Base-by-base conservation (phyloP, 129 eudicot genomes). In the Helichrysum umbraculigerum region DNA sequence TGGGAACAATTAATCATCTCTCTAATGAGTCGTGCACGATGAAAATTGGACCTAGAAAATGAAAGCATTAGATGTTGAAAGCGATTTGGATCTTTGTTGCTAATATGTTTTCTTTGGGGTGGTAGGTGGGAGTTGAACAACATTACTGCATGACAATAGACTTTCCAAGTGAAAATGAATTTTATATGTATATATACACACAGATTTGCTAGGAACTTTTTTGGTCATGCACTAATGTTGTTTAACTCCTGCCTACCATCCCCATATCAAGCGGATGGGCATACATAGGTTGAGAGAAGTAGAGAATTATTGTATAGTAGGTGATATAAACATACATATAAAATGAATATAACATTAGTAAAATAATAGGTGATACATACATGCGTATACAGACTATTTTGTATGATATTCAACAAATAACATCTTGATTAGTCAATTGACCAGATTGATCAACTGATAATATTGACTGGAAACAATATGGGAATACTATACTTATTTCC, bases 71-170 rank as follows among this genome's bases (percentile, higher is more conserved):
- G 52, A 30, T 72, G 19, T 19, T 20, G 65, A 54, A 71, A 15
- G 30, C 20, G 20, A 56, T 32, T 57, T 57, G 42, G 42, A 64
- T 32, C 42, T 32, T 12, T n/a, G 12, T 65, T 65, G 70, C 33
- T n/a, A 32, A 12, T 32, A 65, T 33, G 10, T 9, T 29, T 65
- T 67, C 72, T 67, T 67, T 67, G 32, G 29, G 54, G 52, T 67
- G 30, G 32, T 37, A 37, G 72, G 52, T 67, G 52, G 69, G 52
- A 73, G 68, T 60, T 60, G 69, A 39, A n/a, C 78, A 59, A 73
- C 58, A 59, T 73, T 29, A 39, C 47, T 57, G 25, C 28, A 54
- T 56, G 66, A 19, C 25, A 44, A 21, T 12, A 32, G 76, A 54
- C 32, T 71, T 52, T 3, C 28, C 3, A n/a, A 17, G 29, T 17